Evolutionary conservation across 1,284 basidiomycete genomes (phyloP).

Genomic region (Apiotrichum gamsii): DNA sequence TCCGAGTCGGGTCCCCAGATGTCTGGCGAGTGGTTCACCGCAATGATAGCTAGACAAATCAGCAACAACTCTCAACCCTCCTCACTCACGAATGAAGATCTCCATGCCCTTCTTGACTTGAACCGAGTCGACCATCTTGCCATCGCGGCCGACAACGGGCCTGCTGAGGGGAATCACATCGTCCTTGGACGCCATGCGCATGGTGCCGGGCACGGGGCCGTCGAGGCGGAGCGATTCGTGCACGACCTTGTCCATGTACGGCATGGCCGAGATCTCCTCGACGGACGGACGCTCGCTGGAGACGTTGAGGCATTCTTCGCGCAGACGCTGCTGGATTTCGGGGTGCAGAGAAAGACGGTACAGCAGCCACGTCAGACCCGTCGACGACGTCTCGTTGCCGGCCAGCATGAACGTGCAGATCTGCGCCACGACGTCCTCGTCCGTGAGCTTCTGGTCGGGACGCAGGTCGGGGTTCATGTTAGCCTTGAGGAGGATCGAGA

Average conservation of each 20-base stretch:
- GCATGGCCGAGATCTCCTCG: constrained; percentile 47
- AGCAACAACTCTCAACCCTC: no score
- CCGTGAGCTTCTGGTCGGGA: constrained; percentile 56
- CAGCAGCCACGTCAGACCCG: constrained; percentile 66
- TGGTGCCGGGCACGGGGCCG: constrained; percentile 62
- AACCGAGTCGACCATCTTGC: constrained; percentile 40
- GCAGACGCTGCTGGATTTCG: constrained; percentile 55
- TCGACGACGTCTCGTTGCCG: constrained; percentile 72
- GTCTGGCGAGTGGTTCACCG: constrained; percentile 56
- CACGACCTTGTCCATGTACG: constrained; percentile 60
- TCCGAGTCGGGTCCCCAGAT: constrained; percentile 66
- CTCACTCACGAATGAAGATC: constrained; percentile 41
- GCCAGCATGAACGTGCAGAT: constrained; percentile 62
- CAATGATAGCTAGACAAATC: constrained; percentile 45
- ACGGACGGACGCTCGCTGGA: constrained; percentile 35
- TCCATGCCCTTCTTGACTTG: constrained; percentile 33
- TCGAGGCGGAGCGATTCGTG: constrained; percentile 63
- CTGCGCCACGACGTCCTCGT: constrained; percentile 63
- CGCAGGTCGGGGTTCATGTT: constrained; percentile 56
- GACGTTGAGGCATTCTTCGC: constrained; percentile 54
- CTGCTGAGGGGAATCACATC: constrained; percentile 57
- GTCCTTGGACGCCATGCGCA: constrained; percentile 56
- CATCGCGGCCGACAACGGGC: constrained; percentile 45
- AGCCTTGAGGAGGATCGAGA: constrained; percentile 56
- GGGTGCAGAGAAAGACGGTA: constrained; percentile 59